These are phyloP conservation scores for Agrostemma githago DNA, from an alignment of 148 eudicot genomes.

Conservation along the genomic window DNA sequence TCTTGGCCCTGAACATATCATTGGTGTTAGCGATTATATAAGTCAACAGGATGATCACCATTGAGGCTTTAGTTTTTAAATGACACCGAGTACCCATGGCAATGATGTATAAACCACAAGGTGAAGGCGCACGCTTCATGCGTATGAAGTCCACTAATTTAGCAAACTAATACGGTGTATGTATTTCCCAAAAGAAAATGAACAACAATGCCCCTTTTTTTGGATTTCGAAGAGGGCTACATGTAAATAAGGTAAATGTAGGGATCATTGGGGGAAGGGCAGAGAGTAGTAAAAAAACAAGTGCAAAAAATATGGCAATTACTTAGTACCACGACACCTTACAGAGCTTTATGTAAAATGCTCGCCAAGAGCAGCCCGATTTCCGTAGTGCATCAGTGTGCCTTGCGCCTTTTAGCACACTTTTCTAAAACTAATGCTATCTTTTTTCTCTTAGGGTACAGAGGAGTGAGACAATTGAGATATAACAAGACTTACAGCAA, in stretches of 20 bases:
- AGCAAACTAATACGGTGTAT: background rate
- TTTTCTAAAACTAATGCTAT: background rate
- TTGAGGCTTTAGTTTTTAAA: background rate
- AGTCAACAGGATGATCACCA: slow-evolving; percentile 1
- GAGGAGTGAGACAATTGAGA: background rate
- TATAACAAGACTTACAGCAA: background rate
- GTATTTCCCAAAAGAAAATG: background rate
- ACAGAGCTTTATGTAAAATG: background rate
- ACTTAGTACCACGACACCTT: background rate
- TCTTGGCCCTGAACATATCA: slow-evolving; percentile 39
- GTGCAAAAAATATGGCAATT: background rate
- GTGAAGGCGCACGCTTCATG: background rate
- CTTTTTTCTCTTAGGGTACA: too few relatives aligned
- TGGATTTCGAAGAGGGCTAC: background rate
- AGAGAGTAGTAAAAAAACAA: background rate
- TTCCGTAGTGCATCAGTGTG: background rate
- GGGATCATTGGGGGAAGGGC: background rate
- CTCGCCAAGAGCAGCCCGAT: background rate
- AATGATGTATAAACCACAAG: background rate
- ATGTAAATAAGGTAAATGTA: background rate
- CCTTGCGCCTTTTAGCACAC: background rate
- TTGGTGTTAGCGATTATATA: background rate
- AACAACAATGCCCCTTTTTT: background rate
- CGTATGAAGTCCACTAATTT: background rate
- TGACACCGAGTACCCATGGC: background rate